These are phyloP conservation scores for Oidiodendron maius DNA, from an alignment of 495 filamentous ascomycete genomes.

Conservation along the genomic window DNA sequence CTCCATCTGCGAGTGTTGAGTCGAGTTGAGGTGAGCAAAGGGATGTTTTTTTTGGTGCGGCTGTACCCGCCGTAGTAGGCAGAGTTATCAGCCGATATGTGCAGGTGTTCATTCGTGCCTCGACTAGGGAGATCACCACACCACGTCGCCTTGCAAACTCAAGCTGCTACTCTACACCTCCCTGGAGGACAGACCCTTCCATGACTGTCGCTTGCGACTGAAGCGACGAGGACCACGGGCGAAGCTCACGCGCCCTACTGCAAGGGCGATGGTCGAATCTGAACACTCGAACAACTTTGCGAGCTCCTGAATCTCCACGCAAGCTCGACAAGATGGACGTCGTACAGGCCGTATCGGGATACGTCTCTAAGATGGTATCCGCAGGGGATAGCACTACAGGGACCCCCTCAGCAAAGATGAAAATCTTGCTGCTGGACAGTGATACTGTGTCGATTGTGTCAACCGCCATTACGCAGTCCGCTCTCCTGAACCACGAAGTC, in stretches of 20 bases:
- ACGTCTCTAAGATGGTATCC: slow-evolving; percentile 95
- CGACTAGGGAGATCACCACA: no score
- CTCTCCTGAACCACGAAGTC: slow-evolving; percentile 93
- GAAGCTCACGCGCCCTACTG: background rate
- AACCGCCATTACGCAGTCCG: slow-evolving; percentile 90
- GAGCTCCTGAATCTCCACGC: background rate
- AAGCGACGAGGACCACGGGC: background rate
- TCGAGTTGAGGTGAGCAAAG: no score
- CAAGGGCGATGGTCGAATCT: slow-evolving; percentile 14
- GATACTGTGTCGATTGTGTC: slow-evolving; percentile 94
- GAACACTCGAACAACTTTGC: slow-evolving; percentile 7
- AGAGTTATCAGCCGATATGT: no score
- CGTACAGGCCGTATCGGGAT: slow-evolving; percentile 84
- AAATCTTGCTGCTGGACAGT: slow-evolving; percentile 89
- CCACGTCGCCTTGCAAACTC: no score
- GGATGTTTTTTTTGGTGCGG: no score
- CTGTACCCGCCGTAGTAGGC: no score
- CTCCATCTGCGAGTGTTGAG: slow-evolving; percentile 19
- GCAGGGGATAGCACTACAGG: slow-evolving; percentile 69
- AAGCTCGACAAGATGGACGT: slow-evolving; percentile 71
- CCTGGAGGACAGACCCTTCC: no score
- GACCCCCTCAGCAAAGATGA: slow-evolving; percentile 88
- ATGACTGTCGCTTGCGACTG: background rate
- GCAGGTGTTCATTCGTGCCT: no score
- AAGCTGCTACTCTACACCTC: no score